These are phyloP conservation scores for Stellera chamaejasme DNA, from an alignment of 345 rosid genomes.

Conservation along the genomic window DNA sequence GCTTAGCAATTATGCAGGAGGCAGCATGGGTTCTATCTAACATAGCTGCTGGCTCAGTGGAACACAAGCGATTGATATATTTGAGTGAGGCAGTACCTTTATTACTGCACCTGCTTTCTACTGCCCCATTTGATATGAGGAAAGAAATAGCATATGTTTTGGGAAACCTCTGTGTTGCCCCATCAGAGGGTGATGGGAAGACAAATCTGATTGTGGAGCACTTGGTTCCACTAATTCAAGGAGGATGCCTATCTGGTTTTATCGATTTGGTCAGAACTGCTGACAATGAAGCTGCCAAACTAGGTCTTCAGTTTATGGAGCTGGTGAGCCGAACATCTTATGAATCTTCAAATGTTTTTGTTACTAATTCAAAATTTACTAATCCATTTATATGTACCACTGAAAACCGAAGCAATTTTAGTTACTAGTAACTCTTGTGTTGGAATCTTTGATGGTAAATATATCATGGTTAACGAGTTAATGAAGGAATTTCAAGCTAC, in stretches of 20 bases:
- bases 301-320: conserved; percentile 95
- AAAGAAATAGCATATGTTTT: conserved; percentile 89
- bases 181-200: conserved; percentile 48
- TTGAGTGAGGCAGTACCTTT: conserved; percentile 61
- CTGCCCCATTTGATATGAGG: conserved; percentile 77
- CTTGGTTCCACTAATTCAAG: conserved; percentile 60
- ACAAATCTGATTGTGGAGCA: conserved; percentile 65
- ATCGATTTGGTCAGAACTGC: conserved; percentile 80
- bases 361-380: not conserved
- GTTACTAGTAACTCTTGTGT: too few species aligned
- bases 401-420: too few species aligned
- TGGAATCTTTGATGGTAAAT: too few species aligned
- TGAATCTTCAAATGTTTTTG: not conserved
- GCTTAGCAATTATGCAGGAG: conserved; percentile 42
- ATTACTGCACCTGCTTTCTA: conserved; percentile 56
- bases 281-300: conserved; percentile 74
- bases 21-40: conserved; percentile 96
- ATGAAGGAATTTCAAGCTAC: not conserved
- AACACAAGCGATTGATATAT: conserved; percentile 71
- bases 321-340: conserved; percentile 49
- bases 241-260: conserved; percentile 83
- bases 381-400: too few species aligned
- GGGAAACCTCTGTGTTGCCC: conserved; percentile 95
- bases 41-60: conserved; percentile 86
- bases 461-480: not conserved